phyloP scores from a whole-genome alignment of 805 yeast genomes.

The Ogataea methanolica region DNA sequence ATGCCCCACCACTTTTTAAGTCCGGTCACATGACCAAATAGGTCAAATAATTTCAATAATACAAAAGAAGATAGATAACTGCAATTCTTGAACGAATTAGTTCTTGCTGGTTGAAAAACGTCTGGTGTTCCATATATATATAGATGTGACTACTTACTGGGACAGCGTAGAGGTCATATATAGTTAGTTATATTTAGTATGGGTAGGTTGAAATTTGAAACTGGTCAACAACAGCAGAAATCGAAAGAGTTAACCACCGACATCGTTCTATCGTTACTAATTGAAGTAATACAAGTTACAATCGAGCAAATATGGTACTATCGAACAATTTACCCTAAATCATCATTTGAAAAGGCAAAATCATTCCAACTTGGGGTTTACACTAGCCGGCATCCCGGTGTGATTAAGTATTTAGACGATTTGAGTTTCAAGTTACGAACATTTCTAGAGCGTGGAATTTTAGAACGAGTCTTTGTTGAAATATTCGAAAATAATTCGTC shows the following conservation, averaged over 20 bases:
- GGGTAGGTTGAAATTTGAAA: background rate
- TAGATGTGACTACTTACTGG: too few relatives aligned
- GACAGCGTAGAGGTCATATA: background rate
- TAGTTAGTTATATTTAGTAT: background rate
- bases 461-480: constrained; percentile 23
- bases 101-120: too few relatives aligned
- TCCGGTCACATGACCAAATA: background rate
- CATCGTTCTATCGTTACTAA: constrained; percentile 29
- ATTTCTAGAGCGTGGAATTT: constrained; percentile 17
- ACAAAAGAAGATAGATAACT: too few relatives aligned
- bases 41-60: too few relatives aligned
- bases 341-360: constrained; percentile 40
- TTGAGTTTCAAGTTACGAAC: constrained; percentile 22
- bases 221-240: background rate
- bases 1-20: background rate
- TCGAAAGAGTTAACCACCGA: background rate
- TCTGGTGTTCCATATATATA: too few relatives aligned
- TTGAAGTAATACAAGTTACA: constrained; percentile 47
- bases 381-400: constrained; percentile 42
- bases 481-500: constrained; percentile 5
- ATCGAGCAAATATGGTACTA: constrained; percentile 52
- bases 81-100: too few relatives aligned
- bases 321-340: constrained; percentile 48
- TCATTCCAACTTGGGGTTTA: constrained; percentile 41
- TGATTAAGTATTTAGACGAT: constrained; percentile 34